Percentiles rank a stretch among this genome's conserved stretches.
These are phyloP conservation scores for Trichomonas gallinae DNA, from an alignment of 208 protist species.

Conservation along the genomic window DNA sequence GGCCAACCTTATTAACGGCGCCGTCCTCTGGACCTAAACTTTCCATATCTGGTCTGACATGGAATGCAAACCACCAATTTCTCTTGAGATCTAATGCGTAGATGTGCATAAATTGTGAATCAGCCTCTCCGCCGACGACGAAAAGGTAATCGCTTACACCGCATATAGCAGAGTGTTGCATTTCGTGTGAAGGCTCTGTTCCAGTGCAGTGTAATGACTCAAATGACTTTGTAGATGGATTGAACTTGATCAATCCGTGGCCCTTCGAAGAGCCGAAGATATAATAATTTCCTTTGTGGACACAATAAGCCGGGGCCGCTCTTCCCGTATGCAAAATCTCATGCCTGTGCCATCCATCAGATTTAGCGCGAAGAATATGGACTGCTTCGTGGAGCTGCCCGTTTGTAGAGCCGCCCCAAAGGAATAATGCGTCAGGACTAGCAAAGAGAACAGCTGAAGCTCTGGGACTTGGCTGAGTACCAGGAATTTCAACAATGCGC, in stretches of 20 bases:
- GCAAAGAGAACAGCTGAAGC: neutral
- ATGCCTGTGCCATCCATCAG: neutral
- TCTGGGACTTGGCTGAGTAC: neutral
- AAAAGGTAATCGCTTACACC: neutral
- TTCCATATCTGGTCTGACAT: neutral
- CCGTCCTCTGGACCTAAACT: neutral
- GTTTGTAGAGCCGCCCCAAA: neutral
- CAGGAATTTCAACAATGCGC: neutral
- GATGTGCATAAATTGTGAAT: neutral
- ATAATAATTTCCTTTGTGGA: neutral
- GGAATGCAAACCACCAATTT: conserved; percentile 15
- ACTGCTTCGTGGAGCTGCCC: neutral
- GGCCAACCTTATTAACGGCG: neutral
- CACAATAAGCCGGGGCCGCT: neutral
- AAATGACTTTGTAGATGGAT: neutral
- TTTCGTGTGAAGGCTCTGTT: neutral
- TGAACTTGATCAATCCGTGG: neutral
- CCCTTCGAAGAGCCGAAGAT: neutral
- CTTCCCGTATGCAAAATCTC: neutral
- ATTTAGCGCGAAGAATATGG: neutral
- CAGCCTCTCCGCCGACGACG: neutral
- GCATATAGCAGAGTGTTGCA: neutral
- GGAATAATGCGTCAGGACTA: neutral
- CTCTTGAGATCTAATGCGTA: neutral
- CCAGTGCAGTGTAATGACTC: neutral